phyloP scores from a whole-genome alignment of 305 asterid species.

The Salvia sclarea region DNA sequence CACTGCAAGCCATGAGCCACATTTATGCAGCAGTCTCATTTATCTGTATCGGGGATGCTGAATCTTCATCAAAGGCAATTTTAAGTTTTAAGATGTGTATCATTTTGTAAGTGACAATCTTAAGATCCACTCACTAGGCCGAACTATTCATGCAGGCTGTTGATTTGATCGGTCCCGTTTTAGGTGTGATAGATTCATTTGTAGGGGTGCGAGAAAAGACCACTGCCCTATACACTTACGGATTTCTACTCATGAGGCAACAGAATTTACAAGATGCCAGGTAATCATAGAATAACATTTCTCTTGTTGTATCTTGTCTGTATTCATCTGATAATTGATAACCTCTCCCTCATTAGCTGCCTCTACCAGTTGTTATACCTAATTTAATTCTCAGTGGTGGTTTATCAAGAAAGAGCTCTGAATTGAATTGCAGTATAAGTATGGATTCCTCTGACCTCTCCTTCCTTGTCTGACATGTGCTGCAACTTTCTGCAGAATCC shows the following conservation, averaged over 20 bases:
- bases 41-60: conserved; percentile 91
- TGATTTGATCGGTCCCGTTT: conserved; percentile 86
- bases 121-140: conserved; percentile 28
- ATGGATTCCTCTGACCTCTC: conserved; percentile 16
- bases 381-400: background rate
- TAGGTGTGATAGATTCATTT: conserved; percentile 76
- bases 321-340: conserved; percentile 5
- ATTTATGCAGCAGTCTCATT: conserved; percentile 88
- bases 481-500: conserved; percentile 52
- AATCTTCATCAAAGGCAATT: conserved; percentile 81
- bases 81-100: conserved; percentile 21
- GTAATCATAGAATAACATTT: conserved; percentile 36
- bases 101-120: conserved; percentile 9
- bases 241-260: conserved; percentile 88
- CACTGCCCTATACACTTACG: conserved; percentile 70
- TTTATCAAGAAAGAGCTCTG: conserved; percentile 10
- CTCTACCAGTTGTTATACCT: background rate
- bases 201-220: conserved; percentile 93
- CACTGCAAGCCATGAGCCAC: conserved; percentile 85
- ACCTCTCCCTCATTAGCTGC: background rate
- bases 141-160: conserved; percentile 60
- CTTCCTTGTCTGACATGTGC: conserved; percentile 14
- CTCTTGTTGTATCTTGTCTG: conserved; percentile 18
- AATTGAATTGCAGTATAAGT: conserved; percentile 7
- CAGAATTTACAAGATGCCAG: conserved; percentile 96